These are phyloP conservation scores for Taphrina deformans DNA, from an alignment of 1,139 yeast species.

Conservation along the genomic window DNA sequence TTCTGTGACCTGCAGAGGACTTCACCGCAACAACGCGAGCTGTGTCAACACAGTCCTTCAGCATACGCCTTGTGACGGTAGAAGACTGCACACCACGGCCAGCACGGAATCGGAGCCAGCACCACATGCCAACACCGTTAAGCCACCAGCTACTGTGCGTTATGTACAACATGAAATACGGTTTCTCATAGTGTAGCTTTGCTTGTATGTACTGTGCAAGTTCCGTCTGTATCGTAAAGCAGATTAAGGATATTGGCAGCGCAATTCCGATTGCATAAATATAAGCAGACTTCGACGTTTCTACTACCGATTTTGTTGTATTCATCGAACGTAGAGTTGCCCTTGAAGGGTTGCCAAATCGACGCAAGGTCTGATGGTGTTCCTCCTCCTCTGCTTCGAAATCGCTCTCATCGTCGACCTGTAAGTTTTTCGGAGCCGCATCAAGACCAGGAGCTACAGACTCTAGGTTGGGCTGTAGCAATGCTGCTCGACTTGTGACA, in stretches of 20 bases:
- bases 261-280: slow-evolving; percentile 47
- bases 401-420: not conserved
- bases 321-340: slow-evolving; percentile 16
- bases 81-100: slow-evolving; percentile 67
- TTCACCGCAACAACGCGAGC: slow-evolving; percentile 37
- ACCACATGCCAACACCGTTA: slow-evolving; percentile 32
- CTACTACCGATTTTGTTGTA: slow-evolving; percentile 8
- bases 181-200: slow-evolving; percentile 61
- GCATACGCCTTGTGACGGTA: slow-evolving; percentile 42
- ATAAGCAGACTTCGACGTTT: slow-evolving; percentile 15
- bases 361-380: slow-evolving; percentile 2
- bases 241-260: slow-evolving; percentile 58
- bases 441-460: not conserved
- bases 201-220: slow-evolving; percentile 70
- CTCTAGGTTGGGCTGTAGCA: not conserved
- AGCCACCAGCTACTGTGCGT: slow-evolving; percentile 80
- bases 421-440: not conserved
- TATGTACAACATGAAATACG: slow-evolving; percentile 62
- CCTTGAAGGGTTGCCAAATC: slow-evolving; percentile 9
- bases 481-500: slow-evolving; percentile 5
- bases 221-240: slow-evolving; percentile 80
- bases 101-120: slow-evolving; percentile 44
- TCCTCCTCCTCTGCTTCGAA: not conserved
- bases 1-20: slow-evolving; percentile 48
- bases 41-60: slow-evolving; percentile 39